Percentiles rank a stretch among this genome's conserved stretches.
These are phyloP conservation scores for Tricharina praecox DNA, from an alignment of 495 filamentous ascomycete genomes.

Conservation along the genomic window DNA sequence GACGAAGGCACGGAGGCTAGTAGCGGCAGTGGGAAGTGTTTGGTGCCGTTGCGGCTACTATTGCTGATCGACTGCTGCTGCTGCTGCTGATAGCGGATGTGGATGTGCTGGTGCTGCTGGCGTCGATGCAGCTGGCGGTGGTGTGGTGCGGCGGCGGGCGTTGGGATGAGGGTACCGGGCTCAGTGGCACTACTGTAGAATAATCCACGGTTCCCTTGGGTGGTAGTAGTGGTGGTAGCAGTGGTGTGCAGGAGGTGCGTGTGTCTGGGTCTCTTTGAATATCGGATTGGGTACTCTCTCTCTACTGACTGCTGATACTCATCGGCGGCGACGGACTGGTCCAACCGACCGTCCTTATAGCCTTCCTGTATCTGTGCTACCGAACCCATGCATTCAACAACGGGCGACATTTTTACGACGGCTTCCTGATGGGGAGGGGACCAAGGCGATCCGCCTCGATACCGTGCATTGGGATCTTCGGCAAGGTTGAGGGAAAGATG, in stretches of 20 bases:
- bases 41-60: background rate
- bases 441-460: constrained; percentile 14
- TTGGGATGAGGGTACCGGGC: background rate
- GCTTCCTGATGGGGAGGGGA: constrained; percentile 16
- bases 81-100: background rate
- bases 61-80: background rate
- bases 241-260: too few species aligned
- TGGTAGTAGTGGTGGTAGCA: too few species aligned
- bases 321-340: constrained; percentile 2
- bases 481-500: constrained; percentile 7
- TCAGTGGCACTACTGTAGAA: background rate
- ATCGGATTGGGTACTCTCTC: background rate
- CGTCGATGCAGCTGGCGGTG: background rate
- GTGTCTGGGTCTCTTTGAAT: background rate
- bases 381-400: constrained; percentile 9
- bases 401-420: constrained; percentile 20
- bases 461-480: constrained; percentile 25
- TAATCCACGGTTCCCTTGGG: too few species aligned
- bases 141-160: background rate
- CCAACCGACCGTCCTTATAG: constrained; percentile 19
- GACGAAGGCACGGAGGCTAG: background rate
- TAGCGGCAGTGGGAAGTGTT: background rate
- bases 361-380: constrained; percentile 12
- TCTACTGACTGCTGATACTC: background rate
- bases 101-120: background rate